phyloP scores from a whole-genome alignment of 169 alveolate species.

The Sarcocystis neurona region DNA sequence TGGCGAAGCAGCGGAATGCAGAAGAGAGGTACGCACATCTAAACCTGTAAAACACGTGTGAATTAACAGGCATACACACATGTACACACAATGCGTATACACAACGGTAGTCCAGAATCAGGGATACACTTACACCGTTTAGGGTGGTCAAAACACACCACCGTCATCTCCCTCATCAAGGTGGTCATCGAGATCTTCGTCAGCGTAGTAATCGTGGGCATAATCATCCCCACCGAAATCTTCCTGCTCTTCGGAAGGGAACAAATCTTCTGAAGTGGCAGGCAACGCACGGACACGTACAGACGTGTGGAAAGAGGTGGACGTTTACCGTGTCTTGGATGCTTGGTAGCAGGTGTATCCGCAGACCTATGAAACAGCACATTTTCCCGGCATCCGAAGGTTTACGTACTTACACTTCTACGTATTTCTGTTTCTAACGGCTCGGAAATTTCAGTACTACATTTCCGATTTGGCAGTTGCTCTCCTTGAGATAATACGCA shows the following conservation, averaged over 20 bases:
- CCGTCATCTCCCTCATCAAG: conserved; percentile 65
- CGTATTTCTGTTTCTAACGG: too few species aligned
- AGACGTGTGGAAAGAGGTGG: too few species aligned
- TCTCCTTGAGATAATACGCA: too few species aligned
- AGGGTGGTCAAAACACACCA: conserved; percentile 44
- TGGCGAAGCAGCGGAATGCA: neutral
- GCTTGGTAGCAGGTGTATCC: too few species aligned
- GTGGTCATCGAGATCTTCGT: conserved; percentile 62
- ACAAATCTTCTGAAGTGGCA: conserved; percentile 53
- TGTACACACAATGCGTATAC: neutral
- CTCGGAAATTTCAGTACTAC: too few species aligned
- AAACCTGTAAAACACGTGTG: neutral
- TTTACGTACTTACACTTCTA: too few species aligned
- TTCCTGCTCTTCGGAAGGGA: conserved; percentile 54
- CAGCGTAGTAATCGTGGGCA: conserved; percentile 67
- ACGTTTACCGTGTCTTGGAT: too few species aligned
- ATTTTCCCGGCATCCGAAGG: too few species aligned
- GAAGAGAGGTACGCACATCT: neutral
- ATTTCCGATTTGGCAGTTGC: too few species aligned
- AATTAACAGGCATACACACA: neutral
- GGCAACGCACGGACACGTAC: too few species aligned
- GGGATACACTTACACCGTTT: too few species aligned
- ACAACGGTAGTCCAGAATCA: neutral
- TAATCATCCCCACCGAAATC: conserved; percentile 67
- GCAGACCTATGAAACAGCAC: too few species aligned